phyloP scores from a whole-genome alignment of 1,284 basidiomycete species.

The Tranzscheliella williamsii region DNA sequence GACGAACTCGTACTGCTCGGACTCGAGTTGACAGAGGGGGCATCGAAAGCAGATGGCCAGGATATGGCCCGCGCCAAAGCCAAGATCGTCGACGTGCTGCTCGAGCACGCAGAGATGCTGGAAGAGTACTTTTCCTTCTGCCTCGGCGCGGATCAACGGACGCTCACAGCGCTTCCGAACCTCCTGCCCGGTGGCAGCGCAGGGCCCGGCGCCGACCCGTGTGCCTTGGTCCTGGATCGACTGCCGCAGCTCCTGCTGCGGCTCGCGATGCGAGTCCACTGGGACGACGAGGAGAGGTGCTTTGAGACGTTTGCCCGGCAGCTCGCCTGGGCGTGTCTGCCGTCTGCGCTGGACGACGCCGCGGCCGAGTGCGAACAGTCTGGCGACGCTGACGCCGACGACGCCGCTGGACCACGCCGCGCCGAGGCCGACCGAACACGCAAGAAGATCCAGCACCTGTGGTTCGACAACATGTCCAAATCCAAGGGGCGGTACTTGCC shows the following conservation, averaged over 20 bases:
- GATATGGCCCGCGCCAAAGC: slow-evolving; percentile 57
- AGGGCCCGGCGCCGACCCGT: slow-evolving; percentile 60
- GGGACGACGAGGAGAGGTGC: slow-evolving; percentile 81
- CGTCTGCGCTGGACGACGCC: neutral
- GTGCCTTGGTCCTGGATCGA: slow-evolving; percentile 73
- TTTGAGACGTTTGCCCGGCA: slow-evolving; percentile 84
- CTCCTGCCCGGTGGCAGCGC: slow-evolving; percentile 81
- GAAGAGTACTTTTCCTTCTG: slow-evolving; percentile 84
- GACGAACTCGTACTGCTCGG: slow-evolving; percentile 76
- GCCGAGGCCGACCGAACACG: slow-evolving; percentile 7
- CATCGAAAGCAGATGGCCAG: slow-evolving; percentile 58
- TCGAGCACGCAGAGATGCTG: slow-evolving; percentile 76
- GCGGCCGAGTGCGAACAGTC: neutral
- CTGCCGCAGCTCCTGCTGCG: slow-evolving; percentile 50
- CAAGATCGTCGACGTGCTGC: slow-evolving; percentile 56
- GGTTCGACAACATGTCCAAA: slow-evolving; percentile 49
- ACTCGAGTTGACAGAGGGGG: slow-evolving; percentile 70
- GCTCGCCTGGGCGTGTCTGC: slow-evolving; percentile 65
- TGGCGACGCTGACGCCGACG: neutral
- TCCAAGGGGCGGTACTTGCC: slow-evolving; percentile 23
- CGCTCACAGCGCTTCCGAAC: slow-evolving; percentile 76
- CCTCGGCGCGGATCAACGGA: slow-evolving; percentile 66
- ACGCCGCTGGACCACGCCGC: neutral
- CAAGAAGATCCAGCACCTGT: slow-evolving; percentile 31
- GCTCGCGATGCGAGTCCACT: slow-evolving; percentile 72